Base-by-base conservation (phyloP, 306 rosid genomes). In the Cicer chorassanicum region DNA sequence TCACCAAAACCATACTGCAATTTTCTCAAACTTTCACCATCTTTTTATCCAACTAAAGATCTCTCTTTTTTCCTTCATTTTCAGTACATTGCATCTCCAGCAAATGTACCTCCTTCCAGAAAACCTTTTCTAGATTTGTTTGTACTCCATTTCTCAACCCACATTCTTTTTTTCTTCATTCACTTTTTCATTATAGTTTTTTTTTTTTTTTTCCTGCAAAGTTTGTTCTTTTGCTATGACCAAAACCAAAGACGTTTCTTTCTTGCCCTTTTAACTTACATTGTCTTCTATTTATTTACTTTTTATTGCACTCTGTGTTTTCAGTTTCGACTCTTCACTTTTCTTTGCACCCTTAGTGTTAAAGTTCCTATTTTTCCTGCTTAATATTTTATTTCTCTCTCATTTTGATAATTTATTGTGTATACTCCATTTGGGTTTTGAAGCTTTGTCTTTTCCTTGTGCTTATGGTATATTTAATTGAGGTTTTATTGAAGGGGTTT, bases 231-330 rank as follows among this genome's bases (percentile, higher is more conserved):
- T 29, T 29, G 36, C 36, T 29, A 29, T 29, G 36, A 29, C 36
- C 5, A 29, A 29, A 29, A 19, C 74, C 8, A 64, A 48, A 19
- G 16, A 73, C 78, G 18, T 68, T 44, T 38, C 39, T 71, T 65
- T 70, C 14, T 11, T 18, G 19, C 77, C 44, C 80, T 67, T 65
- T 79, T 73, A 55, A 70, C 82, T 77, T 82, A 51, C 84, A 67
- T 74, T 81, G 21, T 44, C 36, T 29, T 29, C 36, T 29, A 29
- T 29, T 29, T 29, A 19, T 19, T 1, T 19, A 19, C 21, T 19
- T 19, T 19, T 19, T 19, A 29, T 29, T 29, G 36, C 36, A 29
- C 5, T 29, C 1, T 29, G 36, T 29, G 5, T 29, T 29, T 29
- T 29, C 36, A 29, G 36, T 29, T 29, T 29, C 5, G 36, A 29